Evolutionary conservation across 2,329 filamentous ascomycete genomes (phyloP).

Genomic region (Juglanconis oblonga): DNA sequence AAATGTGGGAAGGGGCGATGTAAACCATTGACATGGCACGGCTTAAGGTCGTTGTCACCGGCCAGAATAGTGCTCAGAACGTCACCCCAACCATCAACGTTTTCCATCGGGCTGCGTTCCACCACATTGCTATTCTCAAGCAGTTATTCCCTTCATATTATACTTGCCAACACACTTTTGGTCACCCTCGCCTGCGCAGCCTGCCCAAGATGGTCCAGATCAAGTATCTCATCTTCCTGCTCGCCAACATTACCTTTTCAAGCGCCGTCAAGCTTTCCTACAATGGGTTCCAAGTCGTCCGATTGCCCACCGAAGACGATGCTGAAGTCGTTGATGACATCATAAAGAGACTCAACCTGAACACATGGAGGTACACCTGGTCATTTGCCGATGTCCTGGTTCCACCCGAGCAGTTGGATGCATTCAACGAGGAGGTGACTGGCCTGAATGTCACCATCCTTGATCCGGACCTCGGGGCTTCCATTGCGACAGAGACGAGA

Average conservation of each 20-base stretch:
- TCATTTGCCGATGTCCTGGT: conserved; percentile 40
- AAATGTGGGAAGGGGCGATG: too few relatives aligned
- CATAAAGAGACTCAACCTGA: conserved; percentile 32
- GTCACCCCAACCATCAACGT: too few relatives aligned
- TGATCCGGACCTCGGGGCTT: conserved; percentile 38
- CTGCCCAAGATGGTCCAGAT: not conserved
- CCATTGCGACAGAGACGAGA: conserved; percentile 33
- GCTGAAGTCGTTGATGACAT: conserved; percentile 31
- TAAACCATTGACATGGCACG: too few relatives aligned
- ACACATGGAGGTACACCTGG: conserved; percentile 35
- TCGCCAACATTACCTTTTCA: not conserved
- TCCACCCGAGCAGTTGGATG: conserved; percentile 30
- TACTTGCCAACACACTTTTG: too few relatives aligned
- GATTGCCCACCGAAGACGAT: conserved; percentile 35
- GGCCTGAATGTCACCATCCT: conserved; percentile 32
- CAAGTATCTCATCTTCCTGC: not conserved
- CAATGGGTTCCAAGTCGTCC: conserved; percentile 43
- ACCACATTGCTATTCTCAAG: too few relatives aligned
- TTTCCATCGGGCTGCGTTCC: too few relatives aligned
- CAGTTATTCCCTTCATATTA: too few relatives aligned
- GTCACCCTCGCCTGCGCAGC: too few relatives aligned
- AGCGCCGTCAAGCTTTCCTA: conserved; percentile 31
- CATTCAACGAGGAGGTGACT: conserved; percentile 30
- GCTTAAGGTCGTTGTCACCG: too few relatives aligned
- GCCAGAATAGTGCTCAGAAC: too few relatives aligned